Base-by-base conservation (phyloP, 2,329 filamentous ascomycete species). In the Alternaria brassicae region DNA sequence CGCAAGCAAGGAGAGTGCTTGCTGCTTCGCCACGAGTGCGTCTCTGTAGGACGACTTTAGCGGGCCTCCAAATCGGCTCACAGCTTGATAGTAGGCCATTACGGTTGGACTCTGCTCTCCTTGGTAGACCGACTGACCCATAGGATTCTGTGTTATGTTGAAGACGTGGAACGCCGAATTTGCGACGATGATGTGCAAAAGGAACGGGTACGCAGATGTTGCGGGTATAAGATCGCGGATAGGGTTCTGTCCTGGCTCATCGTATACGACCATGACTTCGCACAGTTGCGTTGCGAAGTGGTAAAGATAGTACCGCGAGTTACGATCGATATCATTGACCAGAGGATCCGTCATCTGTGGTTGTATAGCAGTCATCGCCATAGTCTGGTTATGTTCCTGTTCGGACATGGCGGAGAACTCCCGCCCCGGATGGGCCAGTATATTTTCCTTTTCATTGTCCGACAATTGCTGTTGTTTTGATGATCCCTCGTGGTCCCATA, bases 301-400 rank as follows among this genome's bases (percentile, higher is more conserved):
- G 59, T 77, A 75, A 7, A 84, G 71, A 53, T 84, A 84, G 58
- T 81, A 81, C 36, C 82, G 77, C 2, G 80, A 78, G 44, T 79
- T 68, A 15, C 63, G 73, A 62, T 81, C 80, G 41, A 88, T 79
- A 63, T 85, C 82, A 63, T 86, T 83, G 56, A 87, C 80, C 44
- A 87, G 65, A 12, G 86, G 86, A 69, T 88, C 86, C 27, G 82
- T 79, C 48, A 86, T 74, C 28, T 79, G 70, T 75, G 70, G 79
- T 8, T 78, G 76, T n/a, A 79, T 66, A 42, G 73, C 58, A 23
- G 74, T 71, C 47, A 73, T 60, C 6, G 61, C 59, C 19, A 53
- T 48, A 12, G 66, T 51, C n/a, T 57, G 45, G n/a, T 57, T 39
- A 48, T 62, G 47, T 28, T 56, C 57, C 47, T 42, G 37, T 21